phyloP scores from a whole-genome alignment of 257 asterid species.

The Craterostigma plantagineum region DNA sequence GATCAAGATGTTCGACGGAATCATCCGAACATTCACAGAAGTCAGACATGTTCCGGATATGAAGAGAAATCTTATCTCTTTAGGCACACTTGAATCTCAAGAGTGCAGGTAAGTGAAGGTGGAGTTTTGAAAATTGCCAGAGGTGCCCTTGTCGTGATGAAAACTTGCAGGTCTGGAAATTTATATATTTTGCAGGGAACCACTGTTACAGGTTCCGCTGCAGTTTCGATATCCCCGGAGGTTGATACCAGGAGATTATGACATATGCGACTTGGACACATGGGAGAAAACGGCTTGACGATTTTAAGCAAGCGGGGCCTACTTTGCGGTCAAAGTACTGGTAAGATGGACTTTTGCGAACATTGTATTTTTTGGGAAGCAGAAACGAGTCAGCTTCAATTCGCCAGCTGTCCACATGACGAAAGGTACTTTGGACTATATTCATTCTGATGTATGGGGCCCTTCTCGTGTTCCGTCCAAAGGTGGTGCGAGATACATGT shows the following conservation, averaged over 20 bases:
- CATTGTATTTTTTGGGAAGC: background rate
- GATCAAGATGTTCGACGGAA: background rate
- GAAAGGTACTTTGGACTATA: slow-evolving; percentile 1
- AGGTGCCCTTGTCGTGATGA: background rate
- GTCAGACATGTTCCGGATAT: slow-evolving; percentile 1
- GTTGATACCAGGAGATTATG: background rate
- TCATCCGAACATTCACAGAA: background rate
- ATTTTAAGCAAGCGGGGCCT: background rate
- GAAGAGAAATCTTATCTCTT: background rate
- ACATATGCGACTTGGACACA: background rate
- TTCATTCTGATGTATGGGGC: slow-evolving; percentile 6
- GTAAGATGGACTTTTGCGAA: background rate
- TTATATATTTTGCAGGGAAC: background rate
- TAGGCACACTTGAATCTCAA: background rate
- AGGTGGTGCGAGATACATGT: background rate
- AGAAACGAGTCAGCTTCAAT: background rate
- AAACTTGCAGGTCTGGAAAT: background rate
- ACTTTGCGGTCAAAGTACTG: background rate
- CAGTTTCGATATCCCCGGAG: background rate
- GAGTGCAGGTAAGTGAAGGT: too few species aligned
- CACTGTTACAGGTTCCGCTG: background rate
- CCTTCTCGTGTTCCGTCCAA: background rate
- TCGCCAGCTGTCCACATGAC: background rate
- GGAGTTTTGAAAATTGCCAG: background rate
- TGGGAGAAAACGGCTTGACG: background rate